phyloP scores from a whole-genome alignment of 768 basidiomycete genomes.

The Pleurotus djamor region DNA sequence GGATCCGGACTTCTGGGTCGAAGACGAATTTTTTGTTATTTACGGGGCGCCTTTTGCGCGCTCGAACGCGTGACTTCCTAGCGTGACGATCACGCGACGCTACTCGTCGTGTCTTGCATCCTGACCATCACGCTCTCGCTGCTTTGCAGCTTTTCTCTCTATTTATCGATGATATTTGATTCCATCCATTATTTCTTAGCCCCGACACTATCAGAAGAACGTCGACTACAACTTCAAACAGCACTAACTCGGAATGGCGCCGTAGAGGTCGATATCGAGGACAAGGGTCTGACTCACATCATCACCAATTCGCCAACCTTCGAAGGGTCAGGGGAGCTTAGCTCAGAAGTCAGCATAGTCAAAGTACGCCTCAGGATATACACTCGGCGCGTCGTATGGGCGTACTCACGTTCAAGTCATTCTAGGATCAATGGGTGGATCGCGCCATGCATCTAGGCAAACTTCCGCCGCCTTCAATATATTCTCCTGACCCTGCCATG shows the following conservation, averaged over 20 bases:
- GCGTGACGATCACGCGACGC: too few relatives aligned
- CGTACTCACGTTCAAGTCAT: constrained; percentile 7
- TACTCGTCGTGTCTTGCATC: too few relatives aligned
- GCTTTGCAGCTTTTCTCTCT: background rate
- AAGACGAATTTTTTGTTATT: too few relatives aligned
- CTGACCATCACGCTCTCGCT: too few relatives aligned
- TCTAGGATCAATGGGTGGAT: constrained; percentile 68
- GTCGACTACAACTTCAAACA: constrained; percentile 40
- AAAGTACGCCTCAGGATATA: constrained; percentile 25
- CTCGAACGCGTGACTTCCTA: too few relatives aligned
- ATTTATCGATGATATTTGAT: constrained; percentile 25
- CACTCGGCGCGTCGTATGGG: background rate
- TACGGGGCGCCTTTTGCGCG: too few relatives aligned
- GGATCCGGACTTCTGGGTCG: too few relatives aligned
- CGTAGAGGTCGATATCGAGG: constrained; percentile 23
- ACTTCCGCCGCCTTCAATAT: constrained; percentile 57
- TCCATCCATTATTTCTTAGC: constrained; percentile 47
- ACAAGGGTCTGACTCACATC: constrained; percentile 45
- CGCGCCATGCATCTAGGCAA: constrained; percentile 57
- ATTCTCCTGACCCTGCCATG: constrained; percentile 74
- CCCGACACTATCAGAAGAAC: constrained; percentile 38
- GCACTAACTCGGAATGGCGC: constrained; percentile 57
- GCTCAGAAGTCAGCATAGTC: constrained; percentile 27
- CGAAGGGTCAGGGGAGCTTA: constrained; percentile 50
- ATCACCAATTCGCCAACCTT: constrained; percentile 56